Percentiles rank a stretch among this genome's conserved stretches.
phyloP scores from a whole-genome alignment of 768 basidiomycete genomes.

The Termitomyces sp. region DNA sequence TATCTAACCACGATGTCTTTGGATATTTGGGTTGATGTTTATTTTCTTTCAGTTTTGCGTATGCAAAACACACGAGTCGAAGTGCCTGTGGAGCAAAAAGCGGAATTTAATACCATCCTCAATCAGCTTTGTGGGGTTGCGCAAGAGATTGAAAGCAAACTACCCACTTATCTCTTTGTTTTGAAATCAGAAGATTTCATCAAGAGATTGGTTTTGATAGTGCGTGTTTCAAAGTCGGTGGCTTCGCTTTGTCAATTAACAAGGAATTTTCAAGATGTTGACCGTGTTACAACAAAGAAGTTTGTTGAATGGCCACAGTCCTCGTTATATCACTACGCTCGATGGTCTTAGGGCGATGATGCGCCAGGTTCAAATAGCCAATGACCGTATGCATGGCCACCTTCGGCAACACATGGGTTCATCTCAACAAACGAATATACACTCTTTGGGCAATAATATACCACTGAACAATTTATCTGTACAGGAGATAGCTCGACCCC shows the following conservation, averaged over 20 bases:
- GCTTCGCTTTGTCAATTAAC: slow-evolving; percentile 2
- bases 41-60: slow-evolving; percentile 17
- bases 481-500: slow-evolving; percentile 15
- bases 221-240: slow-evolving; percentile 25
- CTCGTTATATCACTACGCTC: slow-evolving; percentile 35
- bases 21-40: not conserved
- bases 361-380: slow-evolving; percentile 13
- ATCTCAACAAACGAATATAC: slow-evolving; percentile 10
- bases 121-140: slow-evolving; percentile 42
- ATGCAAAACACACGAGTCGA: slow-evolving; percentile 29
- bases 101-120: slow-evolving; percentile 45
- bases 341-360: slow-evolving; percentile 38
- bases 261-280: slow-evolving; percentile 27
- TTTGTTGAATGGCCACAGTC: slow-evolving; percentile 29
- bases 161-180: slow-evolving; percentile 40
- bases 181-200: slow-evolving; percentile 43
- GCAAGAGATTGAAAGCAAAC: slow-evolving; percentile 42
- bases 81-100: slow-evolving; percentile 47
- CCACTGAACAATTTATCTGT: slow-evolving; percentile 1
- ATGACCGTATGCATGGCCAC: slow-evolving; percentile 2
- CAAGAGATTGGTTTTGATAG: slow-evolving; percentile 48
- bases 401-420: slow-evolving; percentile 16
- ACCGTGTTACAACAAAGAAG: slow-evolving; percentile 39
- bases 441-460: slow-evolving; percentile 3
- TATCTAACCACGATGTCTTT: not conserved